Evolutionary conservation across 768 basidiomycete species (phyloP).

Genomic region (Coprinopsis marcescibilis): DNA sequence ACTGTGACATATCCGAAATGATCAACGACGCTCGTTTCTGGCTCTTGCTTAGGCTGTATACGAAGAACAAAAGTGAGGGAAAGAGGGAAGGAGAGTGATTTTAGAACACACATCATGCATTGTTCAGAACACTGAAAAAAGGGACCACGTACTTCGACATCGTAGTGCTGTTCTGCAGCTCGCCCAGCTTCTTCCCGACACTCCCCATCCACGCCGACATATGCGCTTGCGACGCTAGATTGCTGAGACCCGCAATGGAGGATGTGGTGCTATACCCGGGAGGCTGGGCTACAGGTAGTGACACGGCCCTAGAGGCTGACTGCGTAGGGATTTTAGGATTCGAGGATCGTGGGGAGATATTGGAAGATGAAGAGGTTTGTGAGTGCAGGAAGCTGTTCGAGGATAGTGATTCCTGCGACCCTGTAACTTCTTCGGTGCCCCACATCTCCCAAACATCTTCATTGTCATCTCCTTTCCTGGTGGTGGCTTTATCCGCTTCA

Average conservation of each 20-base stretch:
- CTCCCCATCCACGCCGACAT: background rate
- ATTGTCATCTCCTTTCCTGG: background rate
- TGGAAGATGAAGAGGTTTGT: too few relatives aligned
- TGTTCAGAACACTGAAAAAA: too few relatives aligned
- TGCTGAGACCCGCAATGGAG: conserved; percentile 10
- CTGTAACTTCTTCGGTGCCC: background rate
- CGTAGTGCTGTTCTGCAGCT: conserved; percentile 3
- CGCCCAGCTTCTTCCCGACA: conserved; percentile 1
- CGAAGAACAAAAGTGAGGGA: background rate
- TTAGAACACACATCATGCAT: too few relatives aligned
- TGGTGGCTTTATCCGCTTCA: background rate
- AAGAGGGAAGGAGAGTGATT: background rate
- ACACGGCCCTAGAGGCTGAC: background rate
- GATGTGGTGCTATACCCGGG: background rate
- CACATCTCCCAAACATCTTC: conserved; percentile 4
- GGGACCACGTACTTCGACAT: background rate
- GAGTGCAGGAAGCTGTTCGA: too few relatives aligned
- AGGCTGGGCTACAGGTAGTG: background rate
- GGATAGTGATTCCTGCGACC: conserved; percentile 1
- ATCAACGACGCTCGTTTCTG: conserved; percentile 3
- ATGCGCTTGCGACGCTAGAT: conserved; percentile 21
- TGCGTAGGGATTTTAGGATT: background rate
- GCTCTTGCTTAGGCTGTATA: background rate
- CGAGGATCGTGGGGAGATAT: too few relatives aligned
- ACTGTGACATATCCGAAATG: background rate